A percentile compares a stretch with the other conserved stretches of the same genome.
Conservation (phyloP, 208 protist species). For the Acanthamoeba healyi region DNA sequence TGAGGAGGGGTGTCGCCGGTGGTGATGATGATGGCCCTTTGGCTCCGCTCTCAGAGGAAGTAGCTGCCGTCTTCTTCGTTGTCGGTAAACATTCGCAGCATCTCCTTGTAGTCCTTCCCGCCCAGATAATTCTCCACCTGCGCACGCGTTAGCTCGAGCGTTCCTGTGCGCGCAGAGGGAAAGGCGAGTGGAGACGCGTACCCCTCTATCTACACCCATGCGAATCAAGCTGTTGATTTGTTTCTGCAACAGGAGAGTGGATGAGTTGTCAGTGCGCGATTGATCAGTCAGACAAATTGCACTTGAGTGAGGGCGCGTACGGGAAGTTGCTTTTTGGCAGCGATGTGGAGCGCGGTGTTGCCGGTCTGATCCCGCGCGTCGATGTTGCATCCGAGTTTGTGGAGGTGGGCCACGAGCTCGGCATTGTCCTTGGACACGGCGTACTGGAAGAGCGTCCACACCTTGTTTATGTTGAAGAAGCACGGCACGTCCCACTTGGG, state of each 20-base stretch:
- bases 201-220: conserved; percentile 43
- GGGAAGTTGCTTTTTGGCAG: neutral
- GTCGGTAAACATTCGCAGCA: conserved; percentile 40
- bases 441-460: conserved; percentile 64
- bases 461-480: conserved; percentile 49
- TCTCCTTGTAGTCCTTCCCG: conserved; percentile 58
- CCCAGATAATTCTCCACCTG: conserved; percentile 59
- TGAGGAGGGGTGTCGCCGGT: too few species aligned
- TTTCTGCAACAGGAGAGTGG: too few species aligned
- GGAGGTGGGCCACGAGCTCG: neutral
- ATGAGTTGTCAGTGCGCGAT: too few species aligned
- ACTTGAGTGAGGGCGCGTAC: too few species aligned
- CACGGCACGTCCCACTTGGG: conserved; percentile 46
- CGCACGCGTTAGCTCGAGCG: neutral
- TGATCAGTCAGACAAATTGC: too few species aligned
- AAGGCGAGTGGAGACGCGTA: neutral
- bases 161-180: too few species aligned
- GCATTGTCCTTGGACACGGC: conserved; percentile 62
- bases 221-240: conserved; percentile 39
- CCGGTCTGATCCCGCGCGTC: conserved; percentile 38
- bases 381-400: conserved; percentile 38
- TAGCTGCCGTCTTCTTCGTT: conserved; percentile 55
- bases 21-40: too few species aligned
- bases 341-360: conserved; percentile 56
- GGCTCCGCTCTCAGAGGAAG: too few species aligned